These are phyloP conservation scores for Sicyos baderoa DNA, from an alignment of 306 rosid genomes.

Conservation along the genomic window DNA sequence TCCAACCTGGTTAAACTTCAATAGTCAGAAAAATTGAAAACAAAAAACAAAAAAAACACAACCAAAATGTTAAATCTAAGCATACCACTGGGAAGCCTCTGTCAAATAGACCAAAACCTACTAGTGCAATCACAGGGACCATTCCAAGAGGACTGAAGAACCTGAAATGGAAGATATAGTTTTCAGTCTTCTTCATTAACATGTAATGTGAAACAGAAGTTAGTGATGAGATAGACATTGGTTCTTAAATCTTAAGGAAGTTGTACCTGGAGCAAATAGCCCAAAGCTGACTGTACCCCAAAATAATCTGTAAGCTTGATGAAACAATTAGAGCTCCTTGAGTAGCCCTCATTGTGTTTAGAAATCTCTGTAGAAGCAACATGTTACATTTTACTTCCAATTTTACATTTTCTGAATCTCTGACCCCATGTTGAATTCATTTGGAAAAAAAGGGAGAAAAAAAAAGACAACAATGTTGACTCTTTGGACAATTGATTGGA, in stretches of 20 bases:
- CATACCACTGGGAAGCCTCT: slow-evolving; percentile 98
- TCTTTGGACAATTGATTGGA: background rate
- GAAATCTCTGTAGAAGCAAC: slow-evolving; percentile 54
- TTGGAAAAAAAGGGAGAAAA: background rate
- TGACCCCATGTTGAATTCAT: background rate
- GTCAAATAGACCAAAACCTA: slow-evolving; percentile 89
- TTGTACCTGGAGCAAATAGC: slow-evolving; percentile 89
- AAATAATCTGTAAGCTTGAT: slow-evolving; percentile 84
- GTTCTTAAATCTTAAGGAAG: background rate
- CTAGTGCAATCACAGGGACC: slow-evolving; percentile 94
- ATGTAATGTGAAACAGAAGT: too few species aligned
- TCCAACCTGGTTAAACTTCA: slow-evolving; percentile 57
- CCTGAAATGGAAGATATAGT: slow-evolving; percentile 31
- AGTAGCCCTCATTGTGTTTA: slow-evolving; percentile 83
- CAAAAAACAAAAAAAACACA: background rate
- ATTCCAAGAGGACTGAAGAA: slow-evolving; percentile 99
- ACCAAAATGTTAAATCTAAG: background rate
- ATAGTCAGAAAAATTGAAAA: background rate
- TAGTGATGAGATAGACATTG: background rate
- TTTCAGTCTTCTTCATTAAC: too few species aligned
- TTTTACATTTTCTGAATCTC: background rate
- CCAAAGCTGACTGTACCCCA: slow-evolving; percentile 96
- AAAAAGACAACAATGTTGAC: slow-evolving; percentile 11
- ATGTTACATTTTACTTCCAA: background rate
- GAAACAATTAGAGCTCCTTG: slow-evolving; percentile 90